Evolutionary conservation across 805 yeast genomes (phyloP), one percentile per base, ranked within the genome.

Genomic region (Wickerhamiella azyma): DNA sequence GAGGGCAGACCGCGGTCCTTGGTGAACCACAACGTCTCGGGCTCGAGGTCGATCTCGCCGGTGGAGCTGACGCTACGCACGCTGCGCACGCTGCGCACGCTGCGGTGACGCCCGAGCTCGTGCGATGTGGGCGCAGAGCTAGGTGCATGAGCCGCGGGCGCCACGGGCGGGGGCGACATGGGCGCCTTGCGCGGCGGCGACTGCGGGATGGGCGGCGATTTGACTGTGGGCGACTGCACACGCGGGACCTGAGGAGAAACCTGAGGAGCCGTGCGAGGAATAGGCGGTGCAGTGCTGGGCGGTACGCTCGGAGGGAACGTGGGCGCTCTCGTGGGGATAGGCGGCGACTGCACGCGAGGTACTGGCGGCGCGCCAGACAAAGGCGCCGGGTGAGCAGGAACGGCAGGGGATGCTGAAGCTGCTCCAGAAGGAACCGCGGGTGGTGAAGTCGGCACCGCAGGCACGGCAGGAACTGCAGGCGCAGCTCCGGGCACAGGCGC

Each of bases 111-210:
- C 26, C 24, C 26, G 28, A 11, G 36, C 14, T 28, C 36, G 10
- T 26, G 21, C 17, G 33, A 14, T 8, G 26, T 5, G 16, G 7
- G 24, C 24, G 24, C 24, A 28, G 46, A 21, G 10, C n/a, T 18
- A 33, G 10, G 40, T 30, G 53, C 48, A 24, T 57, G 55, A 19
- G 57, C 40, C 28, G n/a, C n/a, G n/a, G n/a, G n/a, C n/a, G n/a
- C n/a, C n/a, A n/a, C n/a, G n/a, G n/a, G n/a, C n/a, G n/a, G n/a
- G n/a, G n/a, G n/a, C n/a, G n/a, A n/a, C n/a, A n/a, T n/a, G n/a
- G n/a, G 61, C 55, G 7, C 59, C 55, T n/a, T 60, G 56, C 9
- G 54, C 42, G 3, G 56, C 43, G 18, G 51, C 29, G 26, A 21
- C 17, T 46, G 47, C 5, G 47, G 24, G 24, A 21, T 7, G 24